phyloP scores from a whole-genome alignment of 176 grass and related monocot species.

The Triticum timopheevii region DNA sequence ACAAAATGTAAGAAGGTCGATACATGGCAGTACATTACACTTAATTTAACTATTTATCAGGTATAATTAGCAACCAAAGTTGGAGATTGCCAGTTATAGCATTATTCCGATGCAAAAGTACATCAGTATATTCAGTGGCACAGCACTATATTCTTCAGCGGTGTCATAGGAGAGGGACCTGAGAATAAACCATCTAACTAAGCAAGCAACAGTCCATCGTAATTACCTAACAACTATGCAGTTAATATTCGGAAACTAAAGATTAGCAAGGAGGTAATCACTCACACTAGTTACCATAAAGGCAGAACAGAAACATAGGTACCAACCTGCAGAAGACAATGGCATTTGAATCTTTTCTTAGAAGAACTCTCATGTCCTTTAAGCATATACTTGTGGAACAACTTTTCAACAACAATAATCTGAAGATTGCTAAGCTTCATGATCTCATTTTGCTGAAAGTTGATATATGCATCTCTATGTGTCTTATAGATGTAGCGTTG shows the following conservation, averaged over 20 bases:
- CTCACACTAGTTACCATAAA: constrained; percentile 12
- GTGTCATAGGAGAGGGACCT: neutral
- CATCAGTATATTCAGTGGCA: neutral
- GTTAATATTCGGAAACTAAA: neutral
- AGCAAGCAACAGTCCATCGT: neutral
- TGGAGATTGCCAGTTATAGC: neutral
- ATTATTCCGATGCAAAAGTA: neutral
- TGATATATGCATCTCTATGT: constrained; percentile 59
- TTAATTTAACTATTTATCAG: neutral
- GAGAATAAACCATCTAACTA: neutral
- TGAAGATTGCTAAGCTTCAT: constrained; percentile 57
- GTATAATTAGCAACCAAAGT: neutral
- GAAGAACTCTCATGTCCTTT: constrained; percentile 58
- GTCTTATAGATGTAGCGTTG: constrained; percentile 84
- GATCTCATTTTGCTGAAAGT: constrained; percentile 58
- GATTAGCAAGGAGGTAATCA: neutral
- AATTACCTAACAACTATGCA: constrained; percentile 14
- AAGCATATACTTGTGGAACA: constrained; percentile 76
- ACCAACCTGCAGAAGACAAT: constrained; percentile 81
- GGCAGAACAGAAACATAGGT: neutral
- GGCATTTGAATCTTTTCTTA: constrained; percentile 62
- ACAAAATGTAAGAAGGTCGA: neutral
- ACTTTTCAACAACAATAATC: constrained; percentile 69
- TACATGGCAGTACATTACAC: neutral
- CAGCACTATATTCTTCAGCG: neutral